Conservation (phyloP, 805 yeast species). For the Wickerhamiella qilinensis region DNA sequence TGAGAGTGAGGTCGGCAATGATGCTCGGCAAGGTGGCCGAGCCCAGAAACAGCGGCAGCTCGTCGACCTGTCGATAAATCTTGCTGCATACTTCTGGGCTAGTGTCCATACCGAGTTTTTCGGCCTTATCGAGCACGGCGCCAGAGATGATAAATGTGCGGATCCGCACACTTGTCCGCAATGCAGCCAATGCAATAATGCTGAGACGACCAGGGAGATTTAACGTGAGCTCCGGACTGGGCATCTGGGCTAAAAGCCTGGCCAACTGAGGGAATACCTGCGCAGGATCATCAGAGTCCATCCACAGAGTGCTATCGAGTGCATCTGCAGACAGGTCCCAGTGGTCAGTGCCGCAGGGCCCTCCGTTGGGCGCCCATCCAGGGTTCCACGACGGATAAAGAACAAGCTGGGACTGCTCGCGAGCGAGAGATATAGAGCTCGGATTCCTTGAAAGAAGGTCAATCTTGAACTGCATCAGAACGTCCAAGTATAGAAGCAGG, state of each 20-base stretch:
- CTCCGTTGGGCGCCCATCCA: not conserved
- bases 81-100: too few species aligned
- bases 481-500: not conserved
- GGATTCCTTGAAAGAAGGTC: not conserved
- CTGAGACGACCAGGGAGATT: not conserved
- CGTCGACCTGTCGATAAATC: too few species aligned
- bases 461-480: not conserved
- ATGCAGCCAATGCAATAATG: not conserved
- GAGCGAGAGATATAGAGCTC: not conserved
- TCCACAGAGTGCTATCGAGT: not conserved
- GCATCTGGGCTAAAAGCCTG: not conserved
- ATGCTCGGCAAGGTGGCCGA: not conserved
- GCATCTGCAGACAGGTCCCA: not conserved
- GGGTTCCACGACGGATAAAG: not conserved
- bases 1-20: not conserved
- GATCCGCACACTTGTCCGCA: not conserved
- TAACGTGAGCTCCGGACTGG: not conserved
- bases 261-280: not conserved
- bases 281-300: not conserved
- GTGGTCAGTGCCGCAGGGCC: too few species aligned
- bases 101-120: not conserved
- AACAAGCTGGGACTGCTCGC: not conserved
- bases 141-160: not conserved
- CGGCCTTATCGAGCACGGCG: not conserved
- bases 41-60: not conserved